phyloP scores from a whole-genome alignment of 2,329 filamentous ascomycete genomes.

The Penicillium sumatraense region DNA sequence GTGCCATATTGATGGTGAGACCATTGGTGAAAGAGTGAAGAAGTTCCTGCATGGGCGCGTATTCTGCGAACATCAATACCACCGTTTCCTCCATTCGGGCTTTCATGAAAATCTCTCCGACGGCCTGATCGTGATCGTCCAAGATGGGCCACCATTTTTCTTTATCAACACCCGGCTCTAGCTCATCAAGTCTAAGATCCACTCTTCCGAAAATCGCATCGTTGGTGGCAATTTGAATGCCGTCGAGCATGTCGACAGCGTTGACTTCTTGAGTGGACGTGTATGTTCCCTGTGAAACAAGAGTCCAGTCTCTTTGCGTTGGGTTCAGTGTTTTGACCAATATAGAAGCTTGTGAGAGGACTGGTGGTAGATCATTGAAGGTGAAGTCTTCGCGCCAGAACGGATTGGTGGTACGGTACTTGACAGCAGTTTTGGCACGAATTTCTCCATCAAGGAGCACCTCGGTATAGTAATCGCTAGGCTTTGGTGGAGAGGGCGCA shows the following conservation, averaged over 20 bases:
- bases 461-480: conserved; percentile 54
- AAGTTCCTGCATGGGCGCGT: conserved; percentile 78
- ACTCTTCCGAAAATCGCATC: conserved; percentile 61
- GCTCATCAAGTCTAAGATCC: conserved; percentile 78
- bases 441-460: conserved; percentile 54
- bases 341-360: conserved; percentile 52
- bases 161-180: conserved; percentile 75
- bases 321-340: conserved; percentile 53
- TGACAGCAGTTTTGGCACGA: conserved; percentile 54
- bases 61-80: conserved; percentile 84
- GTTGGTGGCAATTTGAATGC: conserved; percentile 53
- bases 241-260: conserved; percentile 46
- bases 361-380: conserved; percentile 52
- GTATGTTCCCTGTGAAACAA: conserved; percentile 51
- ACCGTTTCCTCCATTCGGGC: conserved; percentile 86
- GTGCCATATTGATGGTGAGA: conserved; percentile 81
- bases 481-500: conserved; percentile 27
- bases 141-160: conserved; percentile 88
- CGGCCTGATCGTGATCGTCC: conserved; percentile 73
- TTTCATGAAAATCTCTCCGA: conserved; percentile 84
- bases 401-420: conserved; percentile 49
- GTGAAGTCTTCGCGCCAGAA: conserved; percentile 57
- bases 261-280: conserved; percentile 46
- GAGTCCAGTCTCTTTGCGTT: conserved; percentile 55
- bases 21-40: conserved; percentile 84